Base-by-base conservation (phyloP, 805 yeast species). In the Saccharomycopsis selenospora region DNA sequence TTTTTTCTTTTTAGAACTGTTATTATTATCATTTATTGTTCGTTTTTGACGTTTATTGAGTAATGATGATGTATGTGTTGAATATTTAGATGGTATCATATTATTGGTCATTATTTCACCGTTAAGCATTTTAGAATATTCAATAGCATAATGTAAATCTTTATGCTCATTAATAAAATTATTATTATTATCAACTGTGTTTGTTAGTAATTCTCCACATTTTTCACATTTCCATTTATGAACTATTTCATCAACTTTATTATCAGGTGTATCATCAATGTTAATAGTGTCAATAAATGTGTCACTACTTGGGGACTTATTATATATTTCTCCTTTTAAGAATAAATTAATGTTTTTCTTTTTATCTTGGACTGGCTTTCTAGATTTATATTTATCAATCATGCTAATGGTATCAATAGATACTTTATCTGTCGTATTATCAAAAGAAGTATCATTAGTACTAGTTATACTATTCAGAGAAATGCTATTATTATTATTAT, bases 111-210 rank as follows among this genome's bases (percentile, higher is more conserved):
- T 23, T 3, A 23, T 14, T 26, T 46, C 51, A 2, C 55, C 55
- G 33, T 52, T 52, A 3, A 52, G 46, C 45, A 47, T 46, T 14
- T 36, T 29, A 3, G 53, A 49, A 36, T 46, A 52, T 11, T 7
- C 36, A 13, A 52, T 23, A 2, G 55, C 55, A 40, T 49, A 52
- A 52, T 52, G 55, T 27, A 13, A 49, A 40, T 52, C 55, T 17
- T 43, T n/a, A 30, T 52, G 55, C 30, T 52, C 55, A 17, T 22
- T 25, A 10, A 36, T 40, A 23, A 41, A 45, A 14, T 45, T 28
- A 2, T 11, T 14, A 40, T 27, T 45, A 17, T 26, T 42, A 25
- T 24, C 7, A 17, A 33, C 20, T 20, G 10, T 4, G 38, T 33
- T 33, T 14, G 4, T 33, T 10, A 33, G 17, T 14, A 33, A 33